phyloP scores from a whole-genome alignment of 1,284 basidiomycete species.

The Cerrena zonata region DNA sequence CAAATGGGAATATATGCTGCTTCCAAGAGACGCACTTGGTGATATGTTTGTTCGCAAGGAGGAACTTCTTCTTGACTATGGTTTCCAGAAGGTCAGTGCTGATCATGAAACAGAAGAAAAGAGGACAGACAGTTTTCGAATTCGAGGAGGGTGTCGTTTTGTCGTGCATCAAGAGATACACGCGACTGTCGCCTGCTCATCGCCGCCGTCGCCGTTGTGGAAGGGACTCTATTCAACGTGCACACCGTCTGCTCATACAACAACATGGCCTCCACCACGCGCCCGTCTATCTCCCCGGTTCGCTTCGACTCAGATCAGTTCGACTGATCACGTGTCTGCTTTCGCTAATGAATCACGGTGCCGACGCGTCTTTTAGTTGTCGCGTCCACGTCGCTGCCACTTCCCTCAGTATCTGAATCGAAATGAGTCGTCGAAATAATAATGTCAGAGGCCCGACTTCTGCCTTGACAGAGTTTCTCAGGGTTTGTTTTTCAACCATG shows the following conservation, averaged over 20 bases:
- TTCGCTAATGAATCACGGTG: constrained; percentile 11
- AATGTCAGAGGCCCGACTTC: constrained; percentile 86
- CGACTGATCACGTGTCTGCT: not conserved
- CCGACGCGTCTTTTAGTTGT: not conserved
- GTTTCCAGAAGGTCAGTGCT: constrained; percentile 15
- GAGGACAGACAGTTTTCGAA: constrained; percentile 70
- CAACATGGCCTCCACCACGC: not conserved
- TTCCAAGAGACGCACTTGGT: constrained; percentile 54
- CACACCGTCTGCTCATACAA: not conserved
- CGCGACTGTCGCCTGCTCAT: constrained; percentile 80
- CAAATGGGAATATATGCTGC: not conserved
- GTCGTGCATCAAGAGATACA: constrained; percentile 56
- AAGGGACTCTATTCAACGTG: not conserved
- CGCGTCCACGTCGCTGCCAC: not conserved
- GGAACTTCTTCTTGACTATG: constrained; percentile 83
- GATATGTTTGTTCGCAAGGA: constrained; percentile 83
- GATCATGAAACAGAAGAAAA: constrained; percentile 8
- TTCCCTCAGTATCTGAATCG: not conserved
- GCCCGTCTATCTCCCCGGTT: not conserved
- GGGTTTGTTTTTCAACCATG: constrained; percentile 42
- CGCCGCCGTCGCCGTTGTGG: constrained; percentile 34
- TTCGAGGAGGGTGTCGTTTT: constrained; percentile 73
- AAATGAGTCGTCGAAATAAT: constrained; percentile 40
- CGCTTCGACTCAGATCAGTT: not conserved
- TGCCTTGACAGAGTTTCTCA: constrained; percentile 86